phyloP scores from a whole-genome alignment of 2,329 filamentous ascomycete species.

The Aspergillus novoparasiticus region DNA sequence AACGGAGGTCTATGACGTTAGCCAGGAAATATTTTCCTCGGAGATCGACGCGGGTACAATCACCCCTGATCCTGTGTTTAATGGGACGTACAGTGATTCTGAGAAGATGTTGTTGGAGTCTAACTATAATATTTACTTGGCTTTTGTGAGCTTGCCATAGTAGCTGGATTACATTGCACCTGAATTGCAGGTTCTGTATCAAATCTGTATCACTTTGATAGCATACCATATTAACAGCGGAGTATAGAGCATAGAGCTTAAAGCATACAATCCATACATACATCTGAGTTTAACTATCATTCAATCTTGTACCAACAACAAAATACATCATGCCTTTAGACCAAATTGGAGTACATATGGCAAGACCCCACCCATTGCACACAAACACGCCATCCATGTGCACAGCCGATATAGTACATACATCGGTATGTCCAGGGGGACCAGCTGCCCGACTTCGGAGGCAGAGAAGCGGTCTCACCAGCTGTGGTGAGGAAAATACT shows the following conservation, averaged over 20 bases:
- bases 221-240: no score
- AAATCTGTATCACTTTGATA: no score
- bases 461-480: not conserved
- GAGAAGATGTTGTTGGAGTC: not conserved
- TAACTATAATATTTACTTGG: not conserved
- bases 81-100: not conserved
- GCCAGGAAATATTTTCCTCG: not conserved
- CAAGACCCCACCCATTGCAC: no score
- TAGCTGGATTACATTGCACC: rapidly evolving
- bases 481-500: no score
- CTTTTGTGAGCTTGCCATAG: not conserved
- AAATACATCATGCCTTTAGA: no score
- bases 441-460: not conserved
- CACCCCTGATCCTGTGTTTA: not conserved
- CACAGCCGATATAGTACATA: not conserved
- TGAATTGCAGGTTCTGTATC: no score
- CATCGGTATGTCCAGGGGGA: rapidly evolving
- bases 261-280: no score
- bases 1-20: not conserved
- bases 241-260: no score
- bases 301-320: no score
- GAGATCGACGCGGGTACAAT: not conserved
- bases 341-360: no score
- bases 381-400: no score
- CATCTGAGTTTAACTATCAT: no score